These are phyloP conservation scores for Alternaria solani DNA, from an alignment of 2,329 filamentous ascomycete species.

Conservation along the genomic window DNA sequence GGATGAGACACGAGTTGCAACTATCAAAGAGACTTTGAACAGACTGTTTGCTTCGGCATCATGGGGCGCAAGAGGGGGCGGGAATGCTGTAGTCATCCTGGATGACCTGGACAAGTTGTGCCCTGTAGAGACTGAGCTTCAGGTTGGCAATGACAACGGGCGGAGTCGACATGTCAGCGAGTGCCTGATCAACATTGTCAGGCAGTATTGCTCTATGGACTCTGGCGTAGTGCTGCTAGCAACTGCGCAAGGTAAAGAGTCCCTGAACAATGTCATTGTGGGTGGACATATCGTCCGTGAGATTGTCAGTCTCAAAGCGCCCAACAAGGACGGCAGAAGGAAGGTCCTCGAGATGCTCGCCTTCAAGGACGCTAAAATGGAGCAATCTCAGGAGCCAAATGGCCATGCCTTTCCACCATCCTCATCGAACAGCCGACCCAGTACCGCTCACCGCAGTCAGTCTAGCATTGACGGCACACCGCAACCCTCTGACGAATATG, in stretches of 20 bases:
- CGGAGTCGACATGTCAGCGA: slow-evolving; percentile 93
- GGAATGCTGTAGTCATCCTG: slow-evolving; percentile 82
- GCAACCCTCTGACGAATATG: slow-evolving; percentile 51
- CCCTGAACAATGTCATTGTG: slow-evolving; percentile 87
- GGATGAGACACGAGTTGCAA: slow-evolving; percentile 87
- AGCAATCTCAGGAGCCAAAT: slow-evolving; percentile 28
- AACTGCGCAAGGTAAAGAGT: slow-evolving; percentile 92
- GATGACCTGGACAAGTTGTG: slow-evolving; percentile 95
- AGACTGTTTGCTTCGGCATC: slow-evolving; percentile 87
- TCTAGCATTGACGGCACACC: slow-evolving; percentile 49
- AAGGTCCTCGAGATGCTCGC: slow-evolving; percentile 84
- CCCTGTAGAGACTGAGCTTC: slow-evolving; percentile 90
- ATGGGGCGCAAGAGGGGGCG: slow-evolving; percentile 89
- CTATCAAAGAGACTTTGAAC: slow-evolving; percentile 87
- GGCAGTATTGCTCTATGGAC: slow-evolving; percentile 81
- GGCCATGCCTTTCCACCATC: slow-evolving; percentile 46
- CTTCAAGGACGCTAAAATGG: slow-evolving; percentile 50
- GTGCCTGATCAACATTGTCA: slow-evolving; percentile 80
- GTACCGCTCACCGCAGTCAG: slow-evolving; percentile 54
- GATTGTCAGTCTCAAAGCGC: slow-evolving; percentile 87
- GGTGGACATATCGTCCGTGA: slow-evolving; percentile 92
- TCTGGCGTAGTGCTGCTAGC: slow-evolving; percentile 86
- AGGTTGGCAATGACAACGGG: slow-evolving; percentile 92
- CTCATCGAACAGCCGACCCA: slow-evolving; percentile 60
- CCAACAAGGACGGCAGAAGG: slow-evolving; percentile 87